Evolutionary conservation across 495 filamentous ascomycete genomes (phyloP), one percentile per base, ranked within the genome.

Genomic region (Penicillium longicatenatum): DNA sequence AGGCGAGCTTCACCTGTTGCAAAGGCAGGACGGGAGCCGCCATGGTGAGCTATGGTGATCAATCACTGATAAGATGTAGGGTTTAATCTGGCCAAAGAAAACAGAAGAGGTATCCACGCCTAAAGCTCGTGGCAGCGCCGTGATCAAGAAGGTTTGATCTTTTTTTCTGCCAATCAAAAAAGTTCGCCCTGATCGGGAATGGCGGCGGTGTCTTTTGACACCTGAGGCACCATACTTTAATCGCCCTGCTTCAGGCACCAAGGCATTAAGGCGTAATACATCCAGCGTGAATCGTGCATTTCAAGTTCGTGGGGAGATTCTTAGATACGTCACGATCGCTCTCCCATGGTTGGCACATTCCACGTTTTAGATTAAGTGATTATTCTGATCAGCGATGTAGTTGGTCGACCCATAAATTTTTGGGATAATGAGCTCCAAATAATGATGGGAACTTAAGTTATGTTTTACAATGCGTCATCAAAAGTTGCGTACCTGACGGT

Each of bases 11-110:
- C 70, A 96, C 75, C 67, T 86, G 88, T 69, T 87, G 88, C 54
- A 96, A 78, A 60, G 90, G 88, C 65, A 86, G 83, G 59, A 97
- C 89, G 71, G 90, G 86, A 57, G 92, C 90, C 60, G 94, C 93
- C 94, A 98, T 98, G 57, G 60, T 71, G 65, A 58, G 24, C 4
- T 48, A 59, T 50, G 48, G 20, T 17, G 24, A 42, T 44, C 47
- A 42, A 44, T 46, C 33, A 33, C 47, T 19, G 37, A 46, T 42
- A 4, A 4, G 5, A 45, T 29, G 35, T 21, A 35, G 14, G n/a
- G 20, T 17, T 26, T 16, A 26, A 26, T 47, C n/a, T 37, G 12
- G 31, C 9, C 19, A 48, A 37, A 55, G 37, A 55, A 9, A 22
- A 14, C 3, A 51, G 49, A 29, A 17, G 20, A 21, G 24, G 30